Conservation (phyloP, 2,329 filamentous ascomycete species). For the Microdochium paspali region DNA sequence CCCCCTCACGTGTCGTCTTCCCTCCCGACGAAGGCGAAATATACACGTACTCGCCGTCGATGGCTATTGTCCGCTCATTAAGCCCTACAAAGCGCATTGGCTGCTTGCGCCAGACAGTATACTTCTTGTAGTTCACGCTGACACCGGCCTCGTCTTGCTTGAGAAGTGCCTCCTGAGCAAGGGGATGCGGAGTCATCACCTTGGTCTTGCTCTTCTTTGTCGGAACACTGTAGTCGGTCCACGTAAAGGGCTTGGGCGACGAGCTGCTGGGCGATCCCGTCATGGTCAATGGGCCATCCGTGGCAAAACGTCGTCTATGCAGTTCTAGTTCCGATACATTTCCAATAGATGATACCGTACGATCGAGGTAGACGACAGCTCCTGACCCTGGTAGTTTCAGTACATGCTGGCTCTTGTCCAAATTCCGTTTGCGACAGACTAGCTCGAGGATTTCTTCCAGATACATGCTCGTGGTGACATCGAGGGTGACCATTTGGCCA, state of each 20-base stretch:
- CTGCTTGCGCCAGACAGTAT: slow-evolving; percentile 73
- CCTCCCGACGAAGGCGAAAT: slow-evolving; percentile 65
- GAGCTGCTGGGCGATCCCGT: slow-evolving; percentile 59
- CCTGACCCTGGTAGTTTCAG: slow-evolving; percentile 68
- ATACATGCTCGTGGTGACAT: slow-evolving; percentile 75
- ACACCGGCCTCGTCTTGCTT: slow-evolving; percentile 44
- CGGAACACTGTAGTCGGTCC: slow-evolving; percentile 30
- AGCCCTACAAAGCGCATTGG: slow-evolving; percentile 71
- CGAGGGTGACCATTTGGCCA: slow-evolving; percentile 63
- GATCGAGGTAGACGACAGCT: slow-evolving; percentile 66
- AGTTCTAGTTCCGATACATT: slow-evolving; percentile 68
- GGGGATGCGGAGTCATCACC: slow-evolving; percentile 51
- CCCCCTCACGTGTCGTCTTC: slow-evolving; percentile 54
- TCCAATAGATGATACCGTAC: slow-evolving; percentile 70
- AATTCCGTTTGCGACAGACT: slow-evolving; percentile 65
- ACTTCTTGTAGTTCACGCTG: slow-evolving; percentile 59
- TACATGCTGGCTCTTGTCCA: slow-evolving; percentile 73
- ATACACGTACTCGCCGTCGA: slow-evolving; percentile 81
- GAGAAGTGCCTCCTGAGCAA: slow-evolving; percentile 49
- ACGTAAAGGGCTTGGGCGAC: slow-evolving; percentile 55
- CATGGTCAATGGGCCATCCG: slow-evolving; percentile 61
- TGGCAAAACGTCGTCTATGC: slow-evolving; percentile 64
- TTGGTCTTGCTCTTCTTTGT: slow-evolving; percentile 42
- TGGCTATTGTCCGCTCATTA: slow-evolving; percentile 66
- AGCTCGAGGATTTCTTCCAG: slow-evolving; percentile 73